Conservation (phyloP, 75 land plant species). For the Pseudotsuga menziesii region DNA sequence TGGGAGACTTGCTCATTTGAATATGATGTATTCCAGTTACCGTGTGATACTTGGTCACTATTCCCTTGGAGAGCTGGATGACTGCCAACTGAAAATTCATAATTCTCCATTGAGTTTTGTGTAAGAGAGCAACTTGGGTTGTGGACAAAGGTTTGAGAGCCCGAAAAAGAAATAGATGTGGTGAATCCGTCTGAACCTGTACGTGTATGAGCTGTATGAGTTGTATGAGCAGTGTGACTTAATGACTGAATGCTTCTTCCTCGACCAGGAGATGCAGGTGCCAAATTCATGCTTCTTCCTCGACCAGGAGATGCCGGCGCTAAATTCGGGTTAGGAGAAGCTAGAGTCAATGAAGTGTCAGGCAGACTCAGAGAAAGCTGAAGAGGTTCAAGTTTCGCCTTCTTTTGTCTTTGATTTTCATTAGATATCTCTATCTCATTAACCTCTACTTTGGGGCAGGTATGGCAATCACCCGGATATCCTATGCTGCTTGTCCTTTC, state of each 20-base stretch:
- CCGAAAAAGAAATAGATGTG: conserved; percentile 74
- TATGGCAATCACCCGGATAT: conserved; percentile 18
- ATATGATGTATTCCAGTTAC: conserved; percentile 44
- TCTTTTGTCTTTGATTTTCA: conserved; percentile 34
- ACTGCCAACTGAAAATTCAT: conserved; percentile 75
- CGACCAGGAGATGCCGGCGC: conserved; percentile 20
- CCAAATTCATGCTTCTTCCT: conserved; percentile 12
- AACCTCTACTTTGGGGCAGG: not conserved
- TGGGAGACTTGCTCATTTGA: conserved; percentile 40
- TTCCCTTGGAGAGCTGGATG: conserved; percentile 63
- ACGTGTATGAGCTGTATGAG: conserved; percentile 27
- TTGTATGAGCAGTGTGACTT: conserved; percentile 18
- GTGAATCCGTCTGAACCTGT: conserved; percentile 81
- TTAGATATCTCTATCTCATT: not conserved
- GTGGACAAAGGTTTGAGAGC: conserved; percentile 78
- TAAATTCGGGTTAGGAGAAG: conserved; percentile 21
- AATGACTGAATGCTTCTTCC: conserved; percentile 59
- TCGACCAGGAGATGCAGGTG: conserved; percentile 30
- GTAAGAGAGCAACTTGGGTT: conserved; percentile 96
- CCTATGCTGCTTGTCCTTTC: conserved; percentile 51
- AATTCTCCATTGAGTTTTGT: conserved; percentile 69
- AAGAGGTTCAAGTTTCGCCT: conserved; percentile 47
- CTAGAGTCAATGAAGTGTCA: conserved; percentile 37
- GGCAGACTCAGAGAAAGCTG: conserved; percentile 82
- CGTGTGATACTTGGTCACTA: conserved; percentile 49